phyloP scores from a whole-genome alignment of 2,329 filamentous ascomycete species.

The Phialemoniopsis sp. region DNA sequence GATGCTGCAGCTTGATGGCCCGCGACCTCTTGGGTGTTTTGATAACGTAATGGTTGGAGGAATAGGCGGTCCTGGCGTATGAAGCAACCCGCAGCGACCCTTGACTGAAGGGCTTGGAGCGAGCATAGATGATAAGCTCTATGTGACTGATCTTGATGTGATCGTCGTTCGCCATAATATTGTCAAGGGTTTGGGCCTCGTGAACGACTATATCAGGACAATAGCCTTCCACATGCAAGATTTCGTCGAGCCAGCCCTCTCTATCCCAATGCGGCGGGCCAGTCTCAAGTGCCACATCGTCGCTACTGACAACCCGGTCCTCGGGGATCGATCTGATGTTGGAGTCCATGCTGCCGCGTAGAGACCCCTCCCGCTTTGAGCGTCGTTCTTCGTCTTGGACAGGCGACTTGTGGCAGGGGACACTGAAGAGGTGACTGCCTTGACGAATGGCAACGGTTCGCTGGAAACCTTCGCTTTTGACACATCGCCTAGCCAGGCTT shows the following conservation, averaged over 20 bases:
- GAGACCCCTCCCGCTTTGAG: no score
- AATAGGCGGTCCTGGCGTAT: constrained; percentile 24
- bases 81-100: constrained; percentile 25
- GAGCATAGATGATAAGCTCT: constrained; percentile 25
- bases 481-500: no score
- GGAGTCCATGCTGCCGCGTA: no score
- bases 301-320: no score
- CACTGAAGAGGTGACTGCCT: no score
- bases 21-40: constrained; percentile 24
- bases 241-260: constrained; percentile 21
- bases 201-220: constrained; percentile 20
- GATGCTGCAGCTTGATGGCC: constrained; percentile 18
- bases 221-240: constrained; percentile 19
- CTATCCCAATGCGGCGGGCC: constrained; percentile 17
- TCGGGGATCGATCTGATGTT: no score
- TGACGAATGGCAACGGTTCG: no score
- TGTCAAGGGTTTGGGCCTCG: constrained; percentile 20
- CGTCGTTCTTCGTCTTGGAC: no score
- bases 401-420: no score
- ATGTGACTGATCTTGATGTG: constrained; percentile 25
- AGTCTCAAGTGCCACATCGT: constrained; percentile 11
- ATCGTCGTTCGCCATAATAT: constrained; percentile 28
- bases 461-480: no score
- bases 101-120: constrained; percentile 23
- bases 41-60: constrained; percentile 24